Evolutionary conservation across 2,329 filamentous ascomycete genomes (phyloP), one percentile per base, ranked within the genome.

Genomic region (Pseudocercospora macadamiae): DNA sequence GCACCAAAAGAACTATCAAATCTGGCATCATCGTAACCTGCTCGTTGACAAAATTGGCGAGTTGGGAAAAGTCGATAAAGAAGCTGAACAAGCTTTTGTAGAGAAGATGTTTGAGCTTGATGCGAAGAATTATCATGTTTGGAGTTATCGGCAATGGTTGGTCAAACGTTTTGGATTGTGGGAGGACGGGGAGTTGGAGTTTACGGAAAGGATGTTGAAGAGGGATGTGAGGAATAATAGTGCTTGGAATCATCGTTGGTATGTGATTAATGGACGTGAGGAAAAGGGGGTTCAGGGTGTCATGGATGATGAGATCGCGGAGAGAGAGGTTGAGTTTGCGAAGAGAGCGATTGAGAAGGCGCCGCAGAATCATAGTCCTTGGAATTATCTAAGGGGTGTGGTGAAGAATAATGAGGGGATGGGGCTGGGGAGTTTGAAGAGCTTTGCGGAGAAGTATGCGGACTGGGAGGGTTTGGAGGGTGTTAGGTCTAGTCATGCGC

Each of bases 1-100:
- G 57, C 89, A 96, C 73, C 86, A 96, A 70, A 99, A 99, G 76
- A 99, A 97, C 79, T 99, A 99, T 79, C 95, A 99, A 77, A 99
- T 99, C 75, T 99, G 95, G 84, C 76, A 90, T 85, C 79, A 88
- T 77, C 73, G 83, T 66, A 73, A 86, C 80, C 73, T 77, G 74
- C 81, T 78, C 75, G 83, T 78, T 61, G 86, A 80, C 67, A 81
- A 81, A 58, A 78, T 84, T 12, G 79, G 53, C 5, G 26, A 54
- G 12, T 5, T 37, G 30, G 58, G 34, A 21, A 26, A 5, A 9
- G 57, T 28, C 16, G 48, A 42, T 16, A 16, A 42, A 6, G 37
- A 54, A 2, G 69, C 64, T 2, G 95, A 99, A 77, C 80, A 83
- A 18, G 81, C 81, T 12, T 97, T 97, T 74, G 83, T 97, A 60